Conservation (phyloP, 257 asterid species). For the Capsicum pubescens region DNA sequence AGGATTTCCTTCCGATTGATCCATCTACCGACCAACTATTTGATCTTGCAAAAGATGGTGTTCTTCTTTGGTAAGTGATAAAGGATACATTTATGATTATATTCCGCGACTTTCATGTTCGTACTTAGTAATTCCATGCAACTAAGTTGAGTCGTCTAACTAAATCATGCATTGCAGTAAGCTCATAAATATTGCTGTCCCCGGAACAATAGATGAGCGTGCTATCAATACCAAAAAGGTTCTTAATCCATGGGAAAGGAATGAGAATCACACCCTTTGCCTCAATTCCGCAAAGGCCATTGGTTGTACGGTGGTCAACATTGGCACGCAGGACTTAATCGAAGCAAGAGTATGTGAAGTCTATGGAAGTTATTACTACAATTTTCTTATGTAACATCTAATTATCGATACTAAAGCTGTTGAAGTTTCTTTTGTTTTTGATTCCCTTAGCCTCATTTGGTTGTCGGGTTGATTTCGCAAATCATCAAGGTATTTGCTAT, state of each 20-base stretch:
- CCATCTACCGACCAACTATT: conserved; percentile 58
- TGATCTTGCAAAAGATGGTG: conserved; percentile 73
- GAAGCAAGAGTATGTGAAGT: conserved; percentile 77
- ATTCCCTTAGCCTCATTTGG: conserved; percentile 75
- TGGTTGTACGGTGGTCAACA: conserved; percentile 95
- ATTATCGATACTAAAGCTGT: neutral
- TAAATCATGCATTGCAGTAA: conserved; percentile 57
- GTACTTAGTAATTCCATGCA: too few relatives aligned
- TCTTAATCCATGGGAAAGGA: conserved; percentile 90
- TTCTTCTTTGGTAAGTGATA: conserved; percentile 57
- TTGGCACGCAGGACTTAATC: conserved; percentile 88
- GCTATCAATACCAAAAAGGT: conserved; percentile 81
- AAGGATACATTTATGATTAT: neutral
- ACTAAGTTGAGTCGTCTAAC: neutral
- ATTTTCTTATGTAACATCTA: neutral
- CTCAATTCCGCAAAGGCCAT: conserved; percentile 97
- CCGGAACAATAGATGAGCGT: conserved; percentile 89
- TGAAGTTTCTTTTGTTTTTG: conserved; percentile 23
- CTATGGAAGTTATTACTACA: neutral
- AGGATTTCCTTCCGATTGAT: conserved; percentile 63
- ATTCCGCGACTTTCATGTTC: neutral
- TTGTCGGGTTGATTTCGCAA: conserved; percentile 87
- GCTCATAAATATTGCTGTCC: conserved; percentile 85
- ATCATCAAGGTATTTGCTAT: conserved; percentile 69
- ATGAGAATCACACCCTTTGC: conserved; percentile 88